Evolutionary conservation across 495 filamentous ascomycete genomes (phyloP), one percentile per base, ranked within the genome.

Genomic region (Neurospora cerealis): DNA sequence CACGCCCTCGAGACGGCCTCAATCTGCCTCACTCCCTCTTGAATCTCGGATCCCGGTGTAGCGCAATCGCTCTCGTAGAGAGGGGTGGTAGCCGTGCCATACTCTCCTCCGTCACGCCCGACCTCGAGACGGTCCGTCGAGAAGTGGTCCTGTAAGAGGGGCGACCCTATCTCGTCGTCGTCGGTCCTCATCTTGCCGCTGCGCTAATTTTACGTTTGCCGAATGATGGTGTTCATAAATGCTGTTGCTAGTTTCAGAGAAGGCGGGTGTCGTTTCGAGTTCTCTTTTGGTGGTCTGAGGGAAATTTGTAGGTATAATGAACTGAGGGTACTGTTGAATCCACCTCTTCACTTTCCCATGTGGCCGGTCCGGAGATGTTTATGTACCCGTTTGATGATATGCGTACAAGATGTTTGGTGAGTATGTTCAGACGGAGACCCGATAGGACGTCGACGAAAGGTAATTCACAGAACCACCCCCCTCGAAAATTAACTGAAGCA

Each of bases 1-100:
- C 87, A 89, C 2, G 82, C 77, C 72, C 81, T 74, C 7, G 85
- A 81, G 6, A 86, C 80, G n/a, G 82, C 86, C 70, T 88, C 87
- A 32, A 84, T 82, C 21, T 79, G 80, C 71, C 79, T 77, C 10
- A 87, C 83, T 73, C 86, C 87, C 34, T 82, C 78, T 69, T 83
- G 81, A 24, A 77, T 71, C 15, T 79, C 74, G 62, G 70, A 44
- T 13, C 66, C 15, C 5, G 54, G 28, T 19, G 66, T 54, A 69
- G 69, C 46, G 21, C 72, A 38, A 3, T 37, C 28, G 11, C 72
- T 39, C 34, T 39, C 40, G 41, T 73, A 70, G 4, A 39, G 24
- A 3, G 71, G 39, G n/a, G 39, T 36, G 10, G 69, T 39, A 3
- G 44, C 62, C 62, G 70, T 70, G 13, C 70, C 71, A 38, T 48